phyloP scores from a whole-genome alignment of 148 eudicot genomes.

The Polygonum aviculare region DNA sequence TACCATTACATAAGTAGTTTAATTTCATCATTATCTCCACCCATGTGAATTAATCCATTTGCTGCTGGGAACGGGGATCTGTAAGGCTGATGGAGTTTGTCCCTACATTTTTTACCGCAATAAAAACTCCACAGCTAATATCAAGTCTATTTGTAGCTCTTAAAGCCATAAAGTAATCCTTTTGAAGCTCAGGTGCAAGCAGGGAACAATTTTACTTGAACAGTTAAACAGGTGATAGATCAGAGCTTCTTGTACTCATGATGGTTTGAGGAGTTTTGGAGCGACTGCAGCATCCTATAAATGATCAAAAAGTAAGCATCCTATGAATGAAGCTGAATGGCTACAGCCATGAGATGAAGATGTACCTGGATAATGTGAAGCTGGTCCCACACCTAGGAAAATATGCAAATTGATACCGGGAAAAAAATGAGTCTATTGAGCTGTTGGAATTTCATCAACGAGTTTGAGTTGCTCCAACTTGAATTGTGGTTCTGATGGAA shows the following conservation, averaged over 20 bases:
- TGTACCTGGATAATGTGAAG: slow-evolving; percentile 1
- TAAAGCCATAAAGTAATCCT: neutral
- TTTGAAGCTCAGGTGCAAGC: neutral
- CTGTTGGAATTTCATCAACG: slow-evolving; percentile 28
- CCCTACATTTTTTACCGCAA: neutral
- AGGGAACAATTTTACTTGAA: neutral
- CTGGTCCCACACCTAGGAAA: neutral
- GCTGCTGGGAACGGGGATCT: neutral
- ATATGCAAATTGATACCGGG: neutral
- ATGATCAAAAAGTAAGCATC: neutral
- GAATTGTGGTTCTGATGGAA: slow-evolving; percentile 68
- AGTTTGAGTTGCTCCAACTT: slow-evolving; percentile 20
- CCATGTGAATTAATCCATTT: neutral
- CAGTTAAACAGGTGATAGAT: neutral
- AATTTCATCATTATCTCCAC: neutral
- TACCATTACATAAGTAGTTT: neutral
- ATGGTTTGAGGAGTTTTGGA: neutral
- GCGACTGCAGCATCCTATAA: neutral
- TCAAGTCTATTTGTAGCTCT: neutral
- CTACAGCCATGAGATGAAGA: neutral
- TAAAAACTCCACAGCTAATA: neutral
- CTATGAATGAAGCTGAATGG: neutral
- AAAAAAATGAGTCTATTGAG: slow-evolving; percentile 24
- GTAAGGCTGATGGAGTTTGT: neutral
- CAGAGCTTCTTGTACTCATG: neutral